These are phyloP conservation scores for Kluyveromyces nonfermentans DNA, from an alignment of 805 yeast genomes.

Conservation along the genomic window DNA sequence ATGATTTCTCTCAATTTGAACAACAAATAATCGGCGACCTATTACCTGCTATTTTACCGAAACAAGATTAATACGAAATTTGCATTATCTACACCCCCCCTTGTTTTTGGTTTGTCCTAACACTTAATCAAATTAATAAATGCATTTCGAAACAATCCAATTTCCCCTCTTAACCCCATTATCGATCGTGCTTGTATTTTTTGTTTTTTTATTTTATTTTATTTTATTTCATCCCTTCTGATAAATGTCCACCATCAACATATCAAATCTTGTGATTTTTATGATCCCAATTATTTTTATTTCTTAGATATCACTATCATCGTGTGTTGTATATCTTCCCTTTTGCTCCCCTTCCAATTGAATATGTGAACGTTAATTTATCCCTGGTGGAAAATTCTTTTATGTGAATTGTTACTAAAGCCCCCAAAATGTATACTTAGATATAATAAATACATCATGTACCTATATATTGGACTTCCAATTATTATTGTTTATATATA, in stretches of 20 bases:
- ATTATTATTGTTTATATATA: not conserved
- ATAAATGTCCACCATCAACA: not conserved
- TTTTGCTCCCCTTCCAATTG: not conserved
- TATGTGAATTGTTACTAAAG: not conserved
- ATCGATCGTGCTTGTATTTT: not conserved
- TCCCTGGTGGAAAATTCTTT: not conserved
- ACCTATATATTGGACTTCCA: not conserved
- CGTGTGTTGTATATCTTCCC: not conserved
- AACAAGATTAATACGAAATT: not conserved
- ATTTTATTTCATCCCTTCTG: not conserved
- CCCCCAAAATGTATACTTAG: not conserved
- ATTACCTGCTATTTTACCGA: constrained; percentile 5
- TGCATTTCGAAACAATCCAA: too few species aligned
- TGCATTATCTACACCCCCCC: not conserved
- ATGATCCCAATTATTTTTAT: not conserved
- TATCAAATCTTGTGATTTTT: not conserved
- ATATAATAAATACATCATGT: not conserved
- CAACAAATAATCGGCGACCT: constrained; percentile 36
- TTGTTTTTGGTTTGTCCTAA: not conserved
- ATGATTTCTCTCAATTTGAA: constrained; percentile 68
- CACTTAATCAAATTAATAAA: too few species aligned
- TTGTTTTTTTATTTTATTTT: too few species aligned
- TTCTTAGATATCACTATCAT: not conserved
- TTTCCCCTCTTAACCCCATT: too few species aligned
- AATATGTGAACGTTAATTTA: not conserved